Evolutionary conservation across 352 stramenopile genomes (phyloP).

Genomic region (Pythium periplocum): DNA sequence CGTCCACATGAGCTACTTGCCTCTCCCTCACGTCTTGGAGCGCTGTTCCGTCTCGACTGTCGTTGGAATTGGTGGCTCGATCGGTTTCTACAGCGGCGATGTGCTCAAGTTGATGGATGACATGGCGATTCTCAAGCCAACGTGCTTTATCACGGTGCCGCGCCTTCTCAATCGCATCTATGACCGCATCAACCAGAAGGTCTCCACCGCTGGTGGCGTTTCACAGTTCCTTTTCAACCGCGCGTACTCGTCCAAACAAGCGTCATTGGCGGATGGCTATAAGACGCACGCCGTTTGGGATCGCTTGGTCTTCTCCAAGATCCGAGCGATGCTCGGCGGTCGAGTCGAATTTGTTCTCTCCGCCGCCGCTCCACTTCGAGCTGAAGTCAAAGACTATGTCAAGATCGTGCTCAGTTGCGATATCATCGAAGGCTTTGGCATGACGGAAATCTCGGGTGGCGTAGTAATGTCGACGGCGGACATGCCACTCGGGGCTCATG

Average conservation of each 20-base stretch:
- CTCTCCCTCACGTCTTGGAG: constrained; percentile 96
- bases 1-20: constrained; percentile 93
- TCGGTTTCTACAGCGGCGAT: constrained; percentile 80
- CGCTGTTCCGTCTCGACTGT: constrained; percentile 80
- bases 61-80: constrained; percentile 68
- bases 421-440: constrained; percentile 91
- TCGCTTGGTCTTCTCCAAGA: constrained; percentile 90
- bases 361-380: constrained; percentile 87
- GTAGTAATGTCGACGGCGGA: constrained; percentile 56
- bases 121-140: constrained; percentile 84
- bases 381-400: constrained; percentile 91
- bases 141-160: constrained; percentile 89
- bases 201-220: constrained; percentile 27
- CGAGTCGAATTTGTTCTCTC: constrained; percentile 88
- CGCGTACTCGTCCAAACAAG: constrained; percentile 32
- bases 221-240: constrained; percentile 46
- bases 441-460: constrained; percentile 89
- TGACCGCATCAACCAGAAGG: constrained; percentile 85
- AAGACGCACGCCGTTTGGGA: constrained; percentile 83
- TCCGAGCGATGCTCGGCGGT: constrained; percentile 75
- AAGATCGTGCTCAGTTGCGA: constrained; percentile 85
- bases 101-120: constrained; percentile 90
- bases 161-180: constrained; percentile 94
- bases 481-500: constrained; percentile 72
- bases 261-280: constrained; percentile 24